These are phyloP conservation scores for Populus tremula DNA, from an alignment of 345 rosid species.

Conservation along the genomic window DNA sequence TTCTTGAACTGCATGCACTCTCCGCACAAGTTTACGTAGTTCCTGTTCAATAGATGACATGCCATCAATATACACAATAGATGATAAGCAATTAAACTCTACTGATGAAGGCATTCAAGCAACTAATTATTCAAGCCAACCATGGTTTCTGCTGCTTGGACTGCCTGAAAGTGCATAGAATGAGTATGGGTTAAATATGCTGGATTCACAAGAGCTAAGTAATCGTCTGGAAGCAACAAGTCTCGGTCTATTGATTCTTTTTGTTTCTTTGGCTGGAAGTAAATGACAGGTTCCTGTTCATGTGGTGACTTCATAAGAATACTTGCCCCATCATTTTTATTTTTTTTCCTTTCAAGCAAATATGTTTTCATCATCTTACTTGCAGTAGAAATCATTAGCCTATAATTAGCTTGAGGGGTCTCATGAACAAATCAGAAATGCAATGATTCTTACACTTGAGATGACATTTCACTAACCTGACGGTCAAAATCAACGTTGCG, in stretches of 20 bases:
- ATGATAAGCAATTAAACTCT: not conserved
- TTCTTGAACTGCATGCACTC: slow-evolving; percentile 52
- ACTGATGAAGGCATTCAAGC: not conserved
- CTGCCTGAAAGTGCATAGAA: not conserved
- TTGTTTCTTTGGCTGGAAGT: too few species aligned
- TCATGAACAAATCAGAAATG: not conserved
- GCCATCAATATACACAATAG: not conserved
- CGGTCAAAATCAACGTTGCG: slow-evolving; percentile 66
- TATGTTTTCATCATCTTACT: not conserved
- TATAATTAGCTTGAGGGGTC: not conserved
- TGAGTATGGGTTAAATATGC: not conserved
- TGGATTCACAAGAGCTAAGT: not conserved
- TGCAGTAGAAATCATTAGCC: not conserved
- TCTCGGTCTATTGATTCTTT: not conserved
- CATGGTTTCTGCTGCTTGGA: not conserved
- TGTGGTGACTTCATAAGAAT: not conserved
- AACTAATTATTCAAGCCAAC: not conserved
- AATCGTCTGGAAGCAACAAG: not conserved
- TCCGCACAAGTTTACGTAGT: slow-evolving; percentile 69
- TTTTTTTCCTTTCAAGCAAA: not conserved
- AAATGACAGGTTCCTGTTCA: not conserved
- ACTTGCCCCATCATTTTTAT: not conserved
- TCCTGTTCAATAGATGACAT: slow-evolving; percentile 41
- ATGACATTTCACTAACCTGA: slow-evolving; percentile 53
- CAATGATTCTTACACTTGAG: not conserved